Evolutionary conservation across 495 filamentous ascomycete genomes (phyloP), one percentile per base, ranked within the genome.

Genomic region (Aspergillus kassunensis): DNA sequence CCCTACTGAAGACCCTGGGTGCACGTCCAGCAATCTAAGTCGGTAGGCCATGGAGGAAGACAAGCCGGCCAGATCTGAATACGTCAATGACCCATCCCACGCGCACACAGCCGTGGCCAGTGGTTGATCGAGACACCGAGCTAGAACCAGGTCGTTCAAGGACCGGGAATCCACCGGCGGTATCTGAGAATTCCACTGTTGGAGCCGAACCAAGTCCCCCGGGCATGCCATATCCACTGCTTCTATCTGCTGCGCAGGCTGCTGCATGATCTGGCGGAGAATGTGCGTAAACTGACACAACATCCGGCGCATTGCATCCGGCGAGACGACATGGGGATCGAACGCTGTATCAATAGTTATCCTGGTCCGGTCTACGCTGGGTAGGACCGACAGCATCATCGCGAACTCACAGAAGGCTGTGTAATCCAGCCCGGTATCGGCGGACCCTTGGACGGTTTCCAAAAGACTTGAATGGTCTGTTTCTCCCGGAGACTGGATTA

Each of bases 401-500:
- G 7, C 35, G 3, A 39, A 20, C 3, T 12, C 35, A 15, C 19
- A 39, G 19, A 39, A 16, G 4, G 24, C 24, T 27, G 4, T 9
- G 9, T 27, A 27, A n/a, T 33, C 35, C 35, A 4, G 6, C 18
- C 24, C 24, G 24, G 4, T 9, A 9, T 4, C 9, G 4, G 24
- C 9, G 4, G 24, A 9, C 4, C 9, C 24, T 9, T 27, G 24
- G 4, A 27, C 4, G 24, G 9, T 27, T 29, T 11, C 27, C 27
- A 29, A 11, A 11, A 6, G 27, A 29, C 27, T 29, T 39, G 18
- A 3, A 5, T 13, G 18, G n/a, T 30, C 2, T 18, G 5, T 12
- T 1, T 7, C 4, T 11, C 16, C 4, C 44, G 29, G 18, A 12
- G 37, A 18, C 6, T 79, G 73, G 16, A 83, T 64, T 3, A 75